Evolutionary conservation across 768 basidiomycete species (phyloP).

Genomic region (Cyclocybe cylindracea): DNA sequence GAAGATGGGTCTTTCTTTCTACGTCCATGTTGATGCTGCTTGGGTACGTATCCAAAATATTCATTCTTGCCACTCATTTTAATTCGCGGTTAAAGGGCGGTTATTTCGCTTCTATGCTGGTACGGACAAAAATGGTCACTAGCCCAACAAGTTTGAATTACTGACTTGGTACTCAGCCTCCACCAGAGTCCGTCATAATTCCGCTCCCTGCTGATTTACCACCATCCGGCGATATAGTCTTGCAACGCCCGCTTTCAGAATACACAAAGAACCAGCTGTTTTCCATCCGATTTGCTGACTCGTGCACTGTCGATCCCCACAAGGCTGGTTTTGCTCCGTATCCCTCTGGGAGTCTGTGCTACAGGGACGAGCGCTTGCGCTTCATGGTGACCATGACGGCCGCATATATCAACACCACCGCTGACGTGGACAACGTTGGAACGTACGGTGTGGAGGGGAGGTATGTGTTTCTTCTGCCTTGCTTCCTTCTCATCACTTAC

Average conservation of each 20-base stretch:
- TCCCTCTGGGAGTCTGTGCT: slow-evolving; percentile 41
- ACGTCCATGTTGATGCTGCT: slow-evolving; percentile 33
- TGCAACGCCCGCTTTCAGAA: slow-evolving; percentile 1
- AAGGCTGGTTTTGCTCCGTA: slow-evolving; percentile 45
- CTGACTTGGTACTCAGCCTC: background rate
- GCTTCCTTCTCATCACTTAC: background rate
- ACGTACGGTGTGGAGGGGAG: slow-evolving; percentile 50
- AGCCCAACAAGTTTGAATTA: background rate
- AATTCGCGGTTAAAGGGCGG: slow-evolving; percentile 26
- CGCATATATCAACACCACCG: slow-evolving; percentile 11
- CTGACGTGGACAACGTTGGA: slow-evolving; percentile 35
- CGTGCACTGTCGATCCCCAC: slow-evolving; percentile 42
- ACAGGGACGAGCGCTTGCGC: slow-evolving; percentile 37
- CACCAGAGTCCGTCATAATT: background rate
- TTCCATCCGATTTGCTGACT: slow-evolving; percentile 29
- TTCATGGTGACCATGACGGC: slow-evolving; percentile 33
- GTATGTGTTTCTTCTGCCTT: slow-evolving; percentile 22
- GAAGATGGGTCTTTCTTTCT: slow-evolving; percentile 11
- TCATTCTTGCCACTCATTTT: background rate
- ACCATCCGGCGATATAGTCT: too few species aligned
- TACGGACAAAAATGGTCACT: background rate
- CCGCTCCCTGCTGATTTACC: background rate
- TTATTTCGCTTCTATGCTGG: slow-evolving; percentile 33
- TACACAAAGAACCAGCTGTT: slow-evolving; percentile 24
- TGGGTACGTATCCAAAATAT: slow-evolving; percentile 23